Conservation (phyloP, 306 rosid genomes). For the Astragalus membranaceus region DNA sequence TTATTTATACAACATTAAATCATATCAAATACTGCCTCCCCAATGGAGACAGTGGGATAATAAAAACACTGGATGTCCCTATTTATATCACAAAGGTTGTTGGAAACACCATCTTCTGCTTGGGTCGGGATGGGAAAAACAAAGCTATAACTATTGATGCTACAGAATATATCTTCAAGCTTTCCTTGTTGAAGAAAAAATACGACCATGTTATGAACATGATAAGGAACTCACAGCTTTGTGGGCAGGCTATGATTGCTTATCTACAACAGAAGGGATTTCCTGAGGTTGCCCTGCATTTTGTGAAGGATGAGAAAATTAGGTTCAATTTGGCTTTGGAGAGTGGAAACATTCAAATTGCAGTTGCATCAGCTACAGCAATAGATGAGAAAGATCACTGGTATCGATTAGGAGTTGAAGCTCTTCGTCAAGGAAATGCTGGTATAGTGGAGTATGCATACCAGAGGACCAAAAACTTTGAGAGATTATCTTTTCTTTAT, state of each 20-base stretch:
- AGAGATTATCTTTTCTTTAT: conserved; percentile 87
- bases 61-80: conserved; percentile 80
- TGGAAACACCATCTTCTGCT: conserved; percentile 68
- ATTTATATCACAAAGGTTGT: conserved; percentile 83
- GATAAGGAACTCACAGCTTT: conserved; percentile 87
- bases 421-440: conserved; percentile 91
- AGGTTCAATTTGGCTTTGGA: conserved; percentile 86
- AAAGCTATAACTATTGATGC: conserved; percentile 67
- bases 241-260: conserved; percentile 93
- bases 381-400: conserved; percentile 94
- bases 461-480: conserved; percentile 90
- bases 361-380: conserved; percentile 88
- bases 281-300: conserved; percentile 95
- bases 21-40: conserved; percentile 90
- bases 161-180: conserved; percentile 79
- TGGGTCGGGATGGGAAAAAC: conserved; percentile 93
- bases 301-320: conserved; percentile 88
- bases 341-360: conserved; percentile 92
- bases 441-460: conserved; percentile 94
- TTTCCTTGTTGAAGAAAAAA: conserved; percentile 66
- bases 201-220: conserved; percentile 87
- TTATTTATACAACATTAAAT: conserved; percentile 81
- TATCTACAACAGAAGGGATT: conserved; percentile 94
- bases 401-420: conserved; percentile 88
- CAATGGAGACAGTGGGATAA: conserved; percentile 90